Percentiles rank a stretch among this genome's conserved stretches.
These are phyloP conservation scores for Bacidia gigantensis DNA, from an alignment of 495 filamentous ascomycete genomes.

Conservation along the genomic window DNA sequence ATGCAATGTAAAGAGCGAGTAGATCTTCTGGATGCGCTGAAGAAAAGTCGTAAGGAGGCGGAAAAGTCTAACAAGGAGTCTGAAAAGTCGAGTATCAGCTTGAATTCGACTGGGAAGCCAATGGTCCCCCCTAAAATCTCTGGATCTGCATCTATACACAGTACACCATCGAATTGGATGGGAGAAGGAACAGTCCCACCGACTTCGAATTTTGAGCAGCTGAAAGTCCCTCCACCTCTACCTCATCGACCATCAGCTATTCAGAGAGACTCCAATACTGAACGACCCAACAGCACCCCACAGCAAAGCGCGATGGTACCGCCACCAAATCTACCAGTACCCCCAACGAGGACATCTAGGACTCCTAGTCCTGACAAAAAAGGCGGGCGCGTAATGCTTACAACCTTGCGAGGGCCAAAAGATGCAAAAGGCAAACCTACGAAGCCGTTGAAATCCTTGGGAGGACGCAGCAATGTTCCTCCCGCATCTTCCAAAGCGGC, in stretches of 20 bases:
- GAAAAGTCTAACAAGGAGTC: constrained; percentile 18
- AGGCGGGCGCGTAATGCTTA: constrained; percentile 58
- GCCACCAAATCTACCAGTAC: constrained; percentile 25
- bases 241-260: constrained; percentile 42
- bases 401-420: constrained; percentile 57
- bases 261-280: constrained; percentile 38
- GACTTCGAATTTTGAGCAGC: constrained; percentile 62
- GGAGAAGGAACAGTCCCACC: constrained; percentile 71
- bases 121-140: constrained; percentile 10
- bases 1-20: constrained; percentile 89
- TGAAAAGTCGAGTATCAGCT: constrained; percentile 21
- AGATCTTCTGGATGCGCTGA: constrained; percentile 72
- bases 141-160: constrained; percentile 9
- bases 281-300: constrained; percentile 16
- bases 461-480: constrained; percentile 25
- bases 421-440: constrained; percentile 41
- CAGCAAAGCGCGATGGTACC: constrained; percentile 3
- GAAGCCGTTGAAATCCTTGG: constrained; percentile 30
- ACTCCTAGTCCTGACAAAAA: constrained; percentile 69
- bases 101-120: constrained; percentile 18
- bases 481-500: constrained; percentile 73
- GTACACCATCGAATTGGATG: constrained; percentile 43
- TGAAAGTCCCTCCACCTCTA: constrained; percentile 48
- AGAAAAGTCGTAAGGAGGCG: constrained; percentile 56
- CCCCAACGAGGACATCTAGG: constrained; percentile 40